Base-by-base conservation (phyloP, 257 asterid species). In the Solanum stenotomum region DNA sequence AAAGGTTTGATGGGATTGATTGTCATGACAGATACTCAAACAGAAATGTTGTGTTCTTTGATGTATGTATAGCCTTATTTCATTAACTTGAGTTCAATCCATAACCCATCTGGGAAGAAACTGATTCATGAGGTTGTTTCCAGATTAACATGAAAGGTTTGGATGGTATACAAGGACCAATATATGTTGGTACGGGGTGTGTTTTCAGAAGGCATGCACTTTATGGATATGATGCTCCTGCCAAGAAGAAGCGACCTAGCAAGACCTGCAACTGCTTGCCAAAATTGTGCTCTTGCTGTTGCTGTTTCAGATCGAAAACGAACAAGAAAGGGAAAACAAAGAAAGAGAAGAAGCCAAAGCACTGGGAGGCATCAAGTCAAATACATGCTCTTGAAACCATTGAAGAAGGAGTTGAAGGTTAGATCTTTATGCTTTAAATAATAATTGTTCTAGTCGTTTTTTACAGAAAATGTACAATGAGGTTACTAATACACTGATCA, bases 141-240 rank as follows among this genome's bases (percentile, higher is more conserved):
- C 95, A 96, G 99, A 96, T 96, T 88, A 96, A 95, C 85, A 95
- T 96, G 99, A 96, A 96, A 91, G 98, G 98, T 25, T 93, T 96
- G 89, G 99, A 96, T 92, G 99, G 99, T 56, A 86, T 95, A 89
- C 99, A 96, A 94, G 99, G 99, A 44, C 99, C 99, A 59, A 95
- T 96, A 87, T 96, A 95, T 75, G 99, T 95, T 5, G 99, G 98
- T 85, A 96, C 99, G 0, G 99, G 99, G 18, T 94, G 99, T 90
- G 98, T 96, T 34, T 96, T 96, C 88, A 91, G 98, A 91, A 92
- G 98, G 93, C 96, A 94, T 85, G 99, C 99, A 22, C 92, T 96
- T 52, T 95, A 96, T 74, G 98, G 98, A 85, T 91, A 40, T 70
- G 98, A 94, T 88, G 98, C 98, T 76, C 99, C 99, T 18, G 46